phyloP scores from a whole-genome alignment of 441 rosid species.

The Flueggea neowawraea region DNA sequence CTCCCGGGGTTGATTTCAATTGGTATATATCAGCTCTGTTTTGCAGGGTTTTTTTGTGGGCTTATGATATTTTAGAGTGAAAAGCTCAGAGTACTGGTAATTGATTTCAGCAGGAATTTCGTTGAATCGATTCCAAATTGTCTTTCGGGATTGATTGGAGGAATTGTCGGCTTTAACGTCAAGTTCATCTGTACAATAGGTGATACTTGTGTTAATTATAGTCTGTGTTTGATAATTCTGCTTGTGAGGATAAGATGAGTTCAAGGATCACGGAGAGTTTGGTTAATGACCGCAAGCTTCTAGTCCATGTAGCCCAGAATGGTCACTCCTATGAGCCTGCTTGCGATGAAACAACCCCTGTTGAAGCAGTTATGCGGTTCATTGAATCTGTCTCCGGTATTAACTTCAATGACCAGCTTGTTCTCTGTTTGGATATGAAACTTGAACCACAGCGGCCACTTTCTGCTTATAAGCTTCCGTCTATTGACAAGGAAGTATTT shows the following conservation, averaged over 20 bases:
- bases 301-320: slow-evolving; percentile 84
- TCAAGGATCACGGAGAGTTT: slow-evolving; percentile 47
- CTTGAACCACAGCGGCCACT: slow-evolving; percentile 83
- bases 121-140: neutral
- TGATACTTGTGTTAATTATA: slow-evolving; percentile 8
- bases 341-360: slow-evolving; percentile 60
- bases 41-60: slow-evolving; percentile 11
- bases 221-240: slow-evolving; percentile 28
- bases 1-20: slow-evolving; percentile 12
- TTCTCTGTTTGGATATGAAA: slow-evolving; percentile 76
- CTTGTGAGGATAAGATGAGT: slow-evolving; percentile 58
- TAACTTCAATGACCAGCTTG: slow-evolving; percentile 72
- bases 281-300: slow-evolving; percentile 61
- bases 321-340: slow-evolving; percentile 76
- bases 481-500: slow-evolving; percentile 66
- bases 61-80: neutral
- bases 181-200: neutral
- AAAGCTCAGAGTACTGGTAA: slow-evolving; percentile 13
- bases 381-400: slow-evolving; percentile 59
- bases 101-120: slow-evolving; percentile 5
- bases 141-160: slow-evolving; percentile 8
- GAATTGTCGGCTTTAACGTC: slow-evolving; percentile 8
- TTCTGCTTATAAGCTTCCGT: slow-evolving; percentile 79
- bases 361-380: slow-evolving; percentile 70
- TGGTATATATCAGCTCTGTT: slow-evolving; percentile 15